Conservation (phyloP, 148 eudicot species). For the Drosera capensis region DNA sequence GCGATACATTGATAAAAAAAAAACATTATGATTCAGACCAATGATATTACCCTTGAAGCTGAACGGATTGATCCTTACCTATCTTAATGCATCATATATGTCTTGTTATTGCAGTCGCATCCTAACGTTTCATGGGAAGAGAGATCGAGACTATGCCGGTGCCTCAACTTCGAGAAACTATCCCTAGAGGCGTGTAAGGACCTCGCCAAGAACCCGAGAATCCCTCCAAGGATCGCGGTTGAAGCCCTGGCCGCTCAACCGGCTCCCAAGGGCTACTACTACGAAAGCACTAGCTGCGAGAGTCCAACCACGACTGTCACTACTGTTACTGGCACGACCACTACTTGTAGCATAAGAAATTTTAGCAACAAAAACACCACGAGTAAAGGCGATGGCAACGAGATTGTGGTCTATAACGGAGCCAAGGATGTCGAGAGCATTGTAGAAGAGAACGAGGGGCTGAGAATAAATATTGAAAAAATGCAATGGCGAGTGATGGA, state of each 20-base stretch:
- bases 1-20: too few relatives aligned
- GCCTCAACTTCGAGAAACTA: slow-evolving; percentile 59
- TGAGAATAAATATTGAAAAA: slow-evolving; percentile 41
- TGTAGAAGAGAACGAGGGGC: slow-evolving; percentile 23
- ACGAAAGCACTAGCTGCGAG: slow-evolving; percentile 8
- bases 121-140: slow-evolving; percentile 46
- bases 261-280: slow-evolving; percentile 7
- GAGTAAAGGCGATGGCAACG: slow-evolving; percentile 10
- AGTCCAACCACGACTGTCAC: slow-evolving; percentile 7
- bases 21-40: too few relatives aligned
- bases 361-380: background rate
- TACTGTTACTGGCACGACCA: too few relatives aligned
- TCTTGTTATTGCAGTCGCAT: slow-evolving; percentile 55
- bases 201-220: slow-evolving; percentile 70
- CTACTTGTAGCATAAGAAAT: slow-evolving; percentile 4
- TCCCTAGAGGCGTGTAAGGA: slow-evolving; percentile 78
- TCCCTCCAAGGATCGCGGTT: slow-evolving; percentile 70
- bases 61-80: too few relatives aligned
- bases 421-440: slow-evolving; percentile 1
- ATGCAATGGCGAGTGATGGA: slow-evolving; percentile 78
- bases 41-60: too few relatives aligned
- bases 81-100: too few relatives aligned
- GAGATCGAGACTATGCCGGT: slow-evolving; percentile 61
- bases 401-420: slow-evolving; percentile 12
- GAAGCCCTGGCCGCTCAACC: slow-evolving; percentile 71